These are phyloP conservation scores for Suzukiozyma palmioleophila DNA, from an alignment of 1,139 yeast species.

Conservation along the genomic window DNA sequence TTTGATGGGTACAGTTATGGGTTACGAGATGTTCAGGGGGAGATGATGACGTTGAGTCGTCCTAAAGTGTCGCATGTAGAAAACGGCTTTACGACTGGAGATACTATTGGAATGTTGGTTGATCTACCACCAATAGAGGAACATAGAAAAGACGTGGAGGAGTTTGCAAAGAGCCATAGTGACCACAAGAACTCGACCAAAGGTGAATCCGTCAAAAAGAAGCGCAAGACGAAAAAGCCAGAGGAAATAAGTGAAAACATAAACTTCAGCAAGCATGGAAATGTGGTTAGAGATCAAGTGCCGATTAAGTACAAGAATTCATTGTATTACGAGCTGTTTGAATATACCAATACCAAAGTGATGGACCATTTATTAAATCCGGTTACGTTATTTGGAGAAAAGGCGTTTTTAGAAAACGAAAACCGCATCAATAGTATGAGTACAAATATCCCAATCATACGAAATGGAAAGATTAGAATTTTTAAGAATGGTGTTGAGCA, in stretches of 20 bases:
- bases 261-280: slow-evolving; percentile 21
- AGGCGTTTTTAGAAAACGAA: slow-evolving; percentile 39
- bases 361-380: slow-evolving; percentile 79
- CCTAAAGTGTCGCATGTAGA: slow-evolving; percentile 49
- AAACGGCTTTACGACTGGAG: slow-evolving; percentile 64
- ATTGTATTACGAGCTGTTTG: slow-evolving; percentile 80
- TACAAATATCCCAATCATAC: slow-evolving; percentile 37
- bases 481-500: slow-evolving; percentile 71
- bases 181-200: slow-evolving; percentile 5
- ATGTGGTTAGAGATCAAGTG: slow-evolving; percentile 72
- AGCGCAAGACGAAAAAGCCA: slow-evolving; percentile 13
- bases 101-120: slow-evolving; percentile 76
- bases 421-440: slow-evolving; percentile 13
- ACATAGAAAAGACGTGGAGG: slow-evolving; percentile 32
- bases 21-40: slow-evolving; percentile 76
- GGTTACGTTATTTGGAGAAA: slow-evolving; percentile 65
- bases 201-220: slow-evolving; percentile 13
- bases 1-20: slow-evolving; percentile 95
- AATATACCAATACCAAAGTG: slow-evolving; percentile 69
- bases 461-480: slow-evolving; percentile 57
- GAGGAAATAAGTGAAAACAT: slow-evolving; percentile 14
- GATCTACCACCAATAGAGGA: slow-evolving; percentile 53
- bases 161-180: slow-evolving; percentile 12
- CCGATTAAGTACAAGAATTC: slow-evolving; percentile 81
- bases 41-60: slow-evolving; percentile 69